Base-by-base conservation (phyloP, 192 early-diverging fungal species). In the Tieghemiomyces parasiticus region DNA sequence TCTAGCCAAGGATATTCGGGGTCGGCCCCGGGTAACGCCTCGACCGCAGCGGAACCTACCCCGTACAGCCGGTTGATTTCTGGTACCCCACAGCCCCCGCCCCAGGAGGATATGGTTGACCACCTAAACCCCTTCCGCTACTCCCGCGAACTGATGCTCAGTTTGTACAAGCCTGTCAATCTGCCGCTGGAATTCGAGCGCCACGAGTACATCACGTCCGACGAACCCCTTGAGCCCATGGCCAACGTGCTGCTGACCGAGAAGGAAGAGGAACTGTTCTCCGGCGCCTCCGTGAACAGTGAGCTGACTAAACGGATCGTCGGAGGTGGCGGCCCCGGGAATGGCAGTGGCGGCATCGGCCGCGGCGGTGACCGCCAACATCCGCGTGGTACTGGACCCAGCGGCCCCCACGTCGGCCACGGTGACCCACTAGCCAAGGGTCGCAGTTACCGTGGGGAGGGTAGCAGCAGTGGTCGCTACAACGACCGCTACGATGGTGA, bases 61-160 rank as follows among this genome's bases (percentile, higher is more conserved):
- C 49, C 63, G 42, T 44, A 58, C 33, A 55, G 31, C 59, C 38
- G 61, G 29, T 32, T 32, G 46, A 38, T 42, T 35, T 53, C 47
- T 4, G 58, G 58, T 30, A 59, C 25, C 35, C 55, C 51, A 12
- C 26, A 6, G 38, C 38, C 8, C 16, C 38, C 38, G 38, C 38
- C 38, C 8, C 38, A 42, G 38, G 30, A 52, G 22, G 50, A 52
- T 52, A 34, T 31, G 32, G 34, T 58, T 19, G 75, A 66, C 4
- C 66, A 66, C 4, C 35, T 76, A 24, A 76, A 76, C 32, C 70
- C 79, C 16, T 82, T 77, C 63, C 80, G 77, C 71, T 89, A 85
- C 68, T 80, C 83, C 16, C 83, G 82, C 52, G 87, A 87, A 38
- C 72, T 75, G 38, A 87, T 89, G 84, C 69, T 89, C 13, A 78